Base-by-base conservation (phyloP, 352 stramenopile species). In the Phytophthora fragariaefolia region DNA sequence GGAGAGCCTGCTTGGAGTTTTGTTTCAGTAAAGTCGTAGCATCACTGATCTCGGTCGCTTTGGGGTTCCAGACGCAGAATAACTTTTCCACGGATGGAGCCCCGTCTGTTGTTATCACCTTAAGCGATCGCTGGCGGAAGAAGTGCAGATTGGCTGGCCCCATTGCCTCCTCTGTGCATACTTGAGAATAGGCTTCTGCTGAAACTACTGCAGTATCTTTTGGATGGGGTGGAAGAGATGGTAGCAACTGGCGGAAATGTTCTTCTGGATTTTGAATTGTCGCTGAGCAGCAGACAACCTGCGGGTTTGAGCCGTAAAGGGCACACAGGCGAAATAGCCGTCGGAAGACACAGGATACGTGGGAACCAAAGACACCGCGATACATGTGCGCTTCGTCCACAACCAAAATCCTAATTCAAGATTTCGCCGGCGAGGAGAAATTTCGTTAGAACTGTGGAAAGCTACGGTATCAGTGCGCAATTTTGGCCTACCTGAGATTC, bases 41-140 rank as follows among this genome's bases (percentile, higher is more conserved):
- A 27, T 13, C 15, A 3, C 24, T 34, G 6, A 13, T 34, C 79
- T 73, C 40, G 76, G 53, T 23, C 77, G 72, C 68, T 54, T 87
- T 85, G 18, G 97, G 96, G 53, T 99, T 99, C 96, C 96, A 99
- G 7, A 99, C 60, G 48, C 97, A 97, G 53, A 99, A 98, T 59
- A 97, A 65, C 62, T 98, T 98, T 32, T 93, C 76, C 15, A 92
- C 82, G 4, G 80, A 89, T 15, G 97, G 96, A 17, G 96, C 96
- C 1, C 93, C 95, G 74, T 96, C 88, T 47, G 98, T 65, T 13
- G 97, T 89, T 63, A 98, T 92, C 24, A 96, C 82, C 9, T 71
- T 58, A 3, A 95, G 58, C 6, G 65, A 48, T 30, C 86, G 77
- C 18, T 82, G 72, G 13, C 71, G 74, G 63, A 91, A 92, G 45